Evolutionary conservation across 164 flowering plant species (phyloP).

Genomic region (Dillenia turbinata): DNA sequence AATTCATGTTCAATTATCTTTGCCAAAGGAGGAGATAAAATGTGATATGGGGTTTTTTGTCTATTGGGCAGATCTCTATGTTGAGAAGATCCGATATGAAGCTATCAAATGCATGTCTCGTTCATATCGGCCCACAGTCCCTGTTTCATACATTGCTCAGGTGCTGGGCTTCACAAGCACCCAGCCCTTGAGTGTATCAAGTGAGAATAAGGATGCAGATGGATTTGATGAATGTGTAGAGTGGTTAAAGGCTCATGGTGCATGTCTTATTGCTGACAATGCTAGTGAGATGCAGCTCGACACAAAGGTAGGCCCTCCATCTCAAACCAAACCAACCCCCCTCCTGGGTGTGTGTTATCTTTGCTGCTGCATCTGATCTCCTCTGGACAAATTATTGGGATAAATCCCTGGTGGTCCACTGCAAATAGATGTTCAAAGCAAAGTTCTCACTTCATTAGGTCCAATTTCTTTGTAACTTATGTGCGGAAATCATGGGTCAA

Average conservation of each 20-base stretch:
- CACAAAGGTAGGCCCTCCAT: constrained; percentile 58
- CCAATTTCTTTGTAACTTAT: too few species aligned
- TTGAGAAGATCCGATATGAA: constrained; percentile 88
- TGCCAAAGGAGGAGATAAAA: not conserved
- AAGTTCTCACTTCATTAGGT: too few species aligned
- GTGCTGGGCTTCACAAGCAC: constrained; percentile 62
- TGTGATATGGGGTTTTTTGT: not conserved
- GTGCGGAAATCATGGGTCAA: too few species aligned
- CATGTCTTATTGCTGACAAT: constrained; percentile 51
- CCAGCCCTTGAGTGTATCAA: constrained; percentile 27
- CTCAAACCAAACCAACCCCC: too few species aligned
- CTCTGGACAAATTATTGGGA: too few species aligned
- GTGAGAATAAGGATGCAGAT: constrained; percentile 44
- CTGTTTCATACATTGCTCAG: constrained; percentile 70
- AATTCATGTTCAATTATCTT: not conserved
- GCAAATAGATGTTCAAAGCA: too few species aligned
- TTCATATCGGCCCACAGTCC: constrained; percentile 85
- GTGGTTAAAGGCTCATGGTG: constrained; percentile 96
- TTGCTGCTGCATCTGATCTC: too few species aligned
- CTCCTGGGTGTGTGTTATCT: too few species aligned
- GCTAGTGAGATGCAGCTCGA: constrained; percentile 75
- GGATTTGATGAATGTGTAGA: constrained; percentile 82
- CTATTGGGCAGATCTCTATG: constrained; percentile 64
- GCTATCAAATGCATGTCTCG: constrained; percentile 90
- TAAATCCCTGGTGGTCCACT: too few species aligned